A percentile compares a stretch with the other conserved stretches of the same genome.
Evolutionary conservation across 108 stramenopile species (phyloP).

Genomic region (Epithemia pelagica): DNA sequence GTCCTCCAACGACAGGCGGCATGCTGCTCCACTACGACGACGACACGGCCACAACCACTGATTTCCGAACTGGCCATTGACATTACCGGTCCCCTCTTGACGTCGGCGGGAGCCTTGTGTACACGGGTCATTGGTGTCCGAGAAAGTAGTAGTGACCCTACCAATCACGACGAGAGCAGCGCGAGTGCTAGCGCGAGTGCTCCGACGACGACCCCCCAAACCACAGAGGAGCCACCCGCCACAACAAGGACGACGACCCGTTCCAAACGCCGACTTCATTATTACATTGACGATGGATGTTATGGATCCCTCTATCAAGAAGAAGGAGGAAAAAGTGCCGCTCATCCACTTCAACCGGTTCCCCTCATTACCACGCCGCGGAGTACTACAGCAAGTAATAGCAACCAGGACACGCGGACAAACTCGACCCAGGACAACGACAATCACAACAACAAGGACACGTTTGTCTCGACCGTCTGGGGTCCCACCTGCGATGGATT

Average conservation of each 20-base stretch:
- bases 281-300: conserved; percentile 49
- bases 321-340: background rate
- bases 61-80: conserved; percentile 15
- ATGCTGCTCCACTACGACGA: background rate
- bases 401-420: background rate
- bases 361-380: background rate
- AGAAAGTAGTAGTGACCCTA: conserved; percentile 4
- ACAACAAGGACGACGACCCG: conserved; percentile 4
- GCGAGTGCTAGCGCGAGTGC: background rate
- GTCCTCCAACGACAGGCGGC: background rate
- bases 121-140: conserved; percentile 40
- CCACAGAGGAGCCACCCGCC: background rate
- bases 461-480: conserved; percentile 30
- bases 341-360: background rate
- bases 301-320: conserved; percentile 36
- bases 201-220: background rate
- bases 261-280: conserved; percentile 17
- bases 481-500: conserved; percentile 50
- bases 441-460: background rate
- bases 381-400: background rate
- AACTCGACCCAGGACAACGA: background rate
- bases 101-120: conserved; percentile 32
- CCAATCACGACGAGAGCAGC: background rate
- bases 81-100: conserved; percentile 23
- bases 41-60: background rate